These are phyloP conservation scores for Peronospora destructor DNA, from an alignment of 352 stramenopile genomes.

Conservation along the genomic window DNA sequence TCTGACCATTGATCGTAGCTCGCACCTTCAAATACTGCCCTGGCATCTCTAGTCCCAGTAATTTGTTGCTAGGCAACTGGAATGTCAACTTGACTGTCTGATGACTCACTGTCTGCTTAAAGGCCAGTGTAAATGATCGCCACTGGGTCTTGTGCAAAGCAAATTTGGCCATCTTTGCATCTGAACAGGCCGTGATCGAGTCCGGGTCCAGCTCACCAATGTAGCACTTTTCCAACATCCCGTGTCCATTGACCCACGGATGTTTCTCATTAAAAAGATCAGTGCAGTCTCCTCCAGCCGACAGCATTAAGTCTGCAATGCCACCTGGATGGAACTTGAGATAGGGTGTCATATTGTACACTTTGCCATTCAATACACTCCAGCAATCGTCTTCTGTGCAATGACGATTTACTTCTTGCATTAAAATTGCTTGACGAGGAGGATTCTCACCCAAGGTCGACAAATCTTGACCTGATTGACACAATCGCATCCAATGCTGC, in stretches of 20 bases:
- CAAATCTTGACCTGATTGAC: conserved; percentile 77
- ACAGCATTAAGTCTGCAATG: conserved; percentile 86
- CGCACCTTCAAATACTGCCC: conserved; percentile 79
- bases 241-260: conserved; percentile 90
- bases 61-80: conserved; percentile 35
- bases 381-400: conserved; percentile 89
- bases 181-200: conserved; percentile 19
- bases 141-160: conserved; percentile 61
- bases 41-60: conserved; percentile 58
- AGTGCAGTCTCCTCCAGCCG: conserved; percentile 91
- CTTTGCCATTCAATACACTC: conserved; percentile 89
- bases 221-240: conserved; percentile 86
- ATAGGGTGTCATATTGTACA: conserved; percentile 96
- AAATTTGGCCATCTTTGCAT: conserved; percentile 29
- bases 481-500: conserved; percentile 90
- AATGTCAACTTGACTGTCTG: conserved; percentile 73
- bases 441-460: conserved; percentile 59
- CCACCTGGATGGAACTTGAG: conserved; percentile 97
- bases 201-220: conserved; percentile 59
- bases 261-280: conserved; percentile 96
- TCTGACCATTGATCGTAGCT: conserved; percentile 62
- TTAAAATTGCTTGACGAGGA: conserved; percentile 55
- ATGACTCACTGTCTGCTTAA: conserved; percentile 49
- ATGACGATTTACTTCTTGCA: conserved; percentile 85
- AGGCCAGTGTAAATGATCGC: conserved; percentile 51